Evolutionary conservation across 768 basidiomycete genomes (phyloP), one percentile per base, ranked within the genome.

Genomic region (Leccinum broughii): DNA sequence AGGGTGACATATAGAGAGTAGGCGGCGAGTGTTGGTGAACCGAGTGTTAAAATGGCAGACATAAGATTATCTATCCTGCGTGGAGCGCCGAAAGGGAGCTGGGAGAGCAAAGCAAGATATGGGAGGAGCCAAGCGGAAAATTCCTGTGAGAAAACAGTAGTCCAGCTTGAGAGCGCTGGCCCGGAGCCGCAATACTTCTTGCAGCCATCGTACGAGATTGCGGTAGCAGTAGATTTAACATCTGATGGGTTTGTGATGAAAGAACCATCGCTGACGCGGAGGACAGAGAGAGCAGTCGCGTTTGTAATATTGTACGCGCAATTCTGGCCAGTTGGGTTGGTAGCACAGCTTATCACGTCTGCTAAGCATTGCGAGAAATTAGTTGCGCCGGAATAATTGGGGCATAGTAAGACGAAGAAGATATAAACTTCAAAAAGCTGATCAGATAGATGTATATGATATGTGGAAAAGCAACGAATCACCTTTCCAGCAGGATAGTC

Each of bases 121-220:
- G 82, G 82, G 5, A 83, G 57, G 1, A 83, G 69, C 82, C 81
- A 83, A 0, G 79, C 63, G 9, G 73, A 70, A 62, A 77, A 81
- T 50, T 78, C 70, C 51, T 78, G 77, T 0, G 72, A 51, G 46
- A 71, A 73, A 3, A 20, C 17, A 1, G 9, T 46, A 1, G 9
- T n/a, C 69, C 69, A 71, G 10, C 15, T 30, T 13, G 69, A 71
- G 6, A 60, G 10, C 8, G 59, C 56, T 15, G 62, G 56, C 1
- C 54, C 54, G 3, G 0, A 4, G 37, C 71, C 69, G n/a, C 71
- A 71, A 17, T 35, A 15, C 0, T 8, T 1, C 9, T 4, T 1
- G 24, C 70, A 71, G 6, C 60, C 54, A 9, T 1, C 0, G 4
- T 51, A 61, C 2, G 55, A 59, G 22, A 71, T 48, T 0, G 56